Base-by-base conservation (phyloP, 352 stramenopile genomes). In the Globisporangium abappressorium region DNA sequence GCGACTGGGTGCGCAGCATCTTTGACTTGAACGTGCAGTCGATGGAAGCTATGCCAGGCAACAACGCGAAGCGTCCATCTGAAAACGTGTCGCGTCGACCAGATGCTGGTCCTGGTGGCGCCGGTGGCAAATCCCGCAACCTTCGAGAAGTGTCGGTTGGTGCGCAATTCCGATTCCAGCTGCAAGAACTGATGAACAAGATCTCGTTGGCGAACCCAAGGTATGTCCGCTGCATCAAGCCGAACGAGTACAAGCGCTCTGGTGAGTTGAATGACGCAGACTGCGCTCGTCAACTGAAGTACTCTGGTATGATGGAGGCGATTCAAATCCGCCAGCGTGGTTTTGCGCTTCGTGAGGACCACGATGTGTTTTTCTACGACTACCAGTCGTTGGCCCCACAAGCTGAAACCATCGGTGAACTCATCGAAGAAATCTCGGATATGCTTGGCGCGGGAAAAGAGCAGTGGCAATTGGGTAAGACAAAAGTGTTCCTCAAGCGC, bases 321-420 rank as follows among this genome's bases (percentile, higher is more conserved):
- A 96, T 97, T 58, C 88, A 97, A 69, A 97, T 97, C 55, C 89
- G 89, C 56, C 89, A 96, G 70, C 86, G 85, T 46, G 89, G 89
- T 18, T 97, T 97, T 72, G 89, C 87, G 36, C 66, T 97, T 22
- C 86, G 89, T 14, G 89, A 97, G 62, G 89, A 97, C 47, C 89
- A 97, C 69, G 89, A 97, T 59, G 88, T 95, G 30, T 97, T 97
- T 68, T 97, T 97, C 67, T 96, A 97, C 65, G 88, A 97, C 68
- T 96, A 94, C 57, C 86, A 95, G 59, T 84, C 83, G n/a, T 70
- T 97, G 20, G 85, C 85, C 2, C 89, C 89, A n/a, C 77, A 92
- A 14, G 86, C 88, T 0, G 87, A 97, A 59, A 93, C 87, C 54
- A 91, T 97, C 59, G 78, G 82, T 33, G 88, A 96, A 59, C 79